Evolutionary conservation across 2,329 filamentous ascomycete species (phyloP), one percentile per base, ranked within the genome.

Genomic region (Didymella lethalis): DNA sequence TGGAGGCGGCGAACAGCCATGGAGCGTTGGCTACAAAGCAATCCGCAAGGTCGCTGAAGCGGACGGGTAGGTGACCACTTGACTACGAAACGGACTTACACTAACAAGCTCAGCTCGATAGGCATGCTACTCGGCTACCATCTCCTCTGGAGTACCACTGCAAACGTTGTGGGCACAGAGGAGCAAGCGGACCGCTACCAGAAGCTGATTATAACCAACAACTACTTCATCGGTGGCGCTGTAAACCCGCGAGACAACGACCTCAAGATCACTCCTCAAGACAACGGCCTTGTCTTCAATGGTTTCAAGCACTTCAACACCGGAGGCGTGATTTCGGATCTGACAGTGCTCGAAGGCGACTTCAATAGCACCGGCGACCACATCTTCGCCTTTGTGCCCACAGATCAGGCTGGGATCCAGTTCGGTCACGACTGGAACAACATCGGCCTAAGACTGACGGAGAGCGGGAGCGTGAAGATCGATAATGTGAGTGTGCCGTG

Each of bases 221-320:
- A 90, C 70, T 87, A 85, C 73, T 89, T 88, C 61, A 81, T 90
- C 14, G 86, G 87, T 7, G 87, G 85, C 25, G 74, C 88, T 0
- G 87, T 90, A 20, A 90, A 90, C 63, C 87, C 86, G 0, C 83
- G 87, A 3, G 86, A 90, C 68, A 85, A 78, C 38, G 86, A 89
- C 64, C 74, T 88, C 8, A 83, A 80, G 29, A 86, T 88, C 60
- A 85, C 79, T 0, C 73, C 79, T 1, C 79, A 85, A 0, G 85
- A 83, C 1, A 83, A 86, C 4, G 75, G 82, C 2, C 71, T 89
- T 14, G 70, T 87, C 2, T 89, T 88, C 72, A 84, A 85, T 57
- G 86, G 87, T 1, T 82, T 80, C 73, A 90, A 90, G 72, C 80
- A 84, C 74, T 90, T 90, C 79, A 90, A 87, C 68, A 90, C 87